phyloP scores from a whole-genome alignment of 164 flowering plant species.

The Brasenia schreberi region DNA sequence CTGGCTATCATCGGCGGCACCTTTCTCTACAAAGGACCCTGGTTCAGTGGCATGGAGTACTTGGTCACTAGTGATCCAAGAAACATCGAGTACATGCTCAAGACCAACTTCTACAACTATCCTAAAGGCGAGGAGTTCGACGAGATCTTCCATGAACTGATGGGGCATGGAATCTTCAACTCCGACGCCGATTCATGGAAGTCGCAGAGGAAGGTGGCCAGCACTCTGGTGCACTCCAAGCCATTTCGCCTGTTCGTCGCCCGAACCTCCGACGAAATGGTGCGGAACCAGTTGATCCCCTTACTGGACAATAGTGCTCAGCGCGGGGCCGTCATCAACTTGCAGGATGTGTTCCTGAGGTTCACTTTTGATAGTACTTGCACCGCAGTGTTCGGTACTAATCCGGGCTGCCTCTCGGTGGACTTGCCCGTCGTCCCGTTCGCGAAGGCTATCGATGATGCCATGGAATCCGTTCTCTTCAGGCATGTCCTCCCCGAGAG shows the following conservation, averaged over 20 bases:
- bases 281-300: conserved; percentile 5
- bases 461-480: conserved; percentile 8
- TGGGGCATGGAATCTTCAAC: conserved; percentile 37
- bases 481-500: conserved; percentile 12
- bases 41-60: conserved; percentile 13
- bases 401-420: conserved; percentile 6
- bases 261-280: not conserved
- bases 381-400: conserved; percentile 7
- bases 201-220: conserved; percentile 9
- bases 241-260: conserved; percentile 3
- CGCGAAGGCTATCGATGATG: conserved; percentile 17
- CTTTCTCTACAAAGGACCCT: conserved; percentile 13
- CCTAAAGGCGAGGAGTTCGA: conserved; percentile 25
- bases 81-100: conserved; percentile 19
- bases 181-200: conserved; percentile 14
- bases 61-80: conserved; percentile 19
- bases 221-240: not conserved
- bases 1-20: conserved; percentile 7
- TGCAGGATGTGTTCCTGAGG: conserved; percentile 21
- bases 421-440: conserved; percentile 10
- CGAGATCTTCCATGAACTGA: conserved; percentile 22
- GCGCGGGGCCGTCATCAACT: conserved; percentile 4
- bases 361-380: conserved; percentile 16
- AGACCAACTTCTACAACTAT: conserved; percentile 21
- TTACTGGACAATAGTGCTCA: conserved; percentile 3